Evolutionary conservation across 768 basidiomycete genomes (phyloP).

Genomic region (Lentinula aciculospora): DNA sequence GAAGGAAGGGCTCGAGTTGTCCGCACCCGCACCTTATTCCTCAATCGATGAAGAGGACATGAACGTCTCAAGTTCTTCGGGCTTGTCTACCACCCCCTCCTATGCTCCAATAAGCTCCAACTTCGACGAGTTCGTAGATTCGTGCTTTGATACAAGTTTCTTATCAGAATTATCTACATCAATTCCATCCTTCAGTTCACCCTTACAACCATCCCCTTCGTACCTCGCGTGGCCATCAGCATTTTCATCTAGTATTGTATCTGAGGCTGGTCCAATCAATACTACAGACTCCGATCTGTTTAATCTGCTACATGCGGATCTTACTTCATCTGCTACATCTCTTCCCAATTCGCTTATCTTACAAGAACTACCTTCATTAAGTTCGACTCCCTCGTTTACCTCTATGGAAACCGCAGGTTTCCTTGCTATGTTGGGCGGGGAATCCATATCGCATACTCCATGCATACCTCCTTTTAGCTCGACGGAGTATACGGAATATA

Average conservation of each 20-base stretch:
- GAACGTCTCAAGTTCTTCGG: not conserved
- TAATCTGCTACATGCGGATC: not conserved
- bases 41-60: not conserved
- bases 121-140: not conserved
- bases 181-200: not conserved
- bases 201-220: not conserved
- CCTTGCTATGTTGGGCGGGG: conserved; percentile 3
- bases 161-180: not conserved
- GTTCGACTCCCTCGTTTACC: not conserved
- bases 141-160: not conserved
- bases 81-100: not conserved
- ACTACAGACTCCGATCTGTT: not conserved
- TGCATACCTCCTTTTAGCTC: conserved; percentile 5
- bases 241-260: not conserved
- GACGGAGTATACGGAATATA: not conserved
- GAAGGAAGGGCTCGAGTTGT: not conserved
- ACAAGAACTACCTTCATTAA: not conserved
- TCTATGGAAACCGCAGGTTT: conserved; percentile 5
- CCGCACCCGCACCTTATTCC: not conserved
- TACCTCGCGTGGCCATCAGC: not conserved
- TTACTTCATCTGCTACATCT: not conserved
- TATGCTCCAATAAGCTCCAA: not conserved
- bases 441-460: not conserved
- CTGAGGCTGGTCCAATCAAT: not conserved
- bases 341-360: not conserved